Conservation (phyloP, 495 filamentous ascomycete species). For the Aspergillus campestris region DNA sequence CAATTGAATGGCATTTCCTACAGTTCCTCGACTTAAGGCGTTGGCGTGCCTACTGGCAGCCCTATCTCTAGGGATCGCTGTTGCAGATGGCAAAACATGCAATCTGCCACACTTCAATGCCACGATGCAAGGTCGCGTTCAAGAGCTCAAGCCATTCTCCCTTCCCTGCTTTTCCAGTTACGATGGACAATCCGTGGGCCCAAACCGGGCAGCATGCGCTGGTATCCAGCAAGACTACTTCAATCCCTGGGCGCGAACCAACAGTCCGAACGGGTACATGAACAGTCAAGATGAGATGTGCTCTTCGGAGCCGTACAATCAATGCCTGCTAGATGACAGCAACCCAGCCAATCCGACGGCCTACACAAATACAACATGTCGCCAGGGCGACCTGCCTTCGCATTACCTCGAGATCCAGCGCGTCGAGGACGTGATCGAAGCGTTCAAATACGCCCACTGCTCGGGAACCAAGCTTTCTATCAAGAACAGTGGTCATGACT, state of each 20-base stretch:
- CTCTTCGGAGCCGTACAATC: conserved; percentile 23
- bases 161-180: conserved; percentile 23
- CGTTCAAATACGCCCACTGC: conserved; percentile 12
- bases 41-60: no score
- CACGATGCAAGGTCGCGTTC: conserved; percentile 7
- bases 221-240: conserved; percentile 24
- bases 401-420: conserved; percentile 11
- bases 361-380: conserved; percentile 9
- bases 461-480: conserved; percentile 20
- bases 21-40: no score
- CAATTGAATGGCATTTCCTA: no score
- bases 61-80: neutral
- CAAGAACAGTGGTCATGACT: conserved; percentile 52
- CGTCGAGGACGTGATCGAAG: conserved; percentile 9
- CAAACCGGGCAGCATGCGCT: conserved; percentile 19
- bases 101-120: conserved; percentile 5
- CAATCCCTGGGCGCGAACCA: conserved; percentile 18
- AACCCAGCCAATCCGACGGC: conserved; percentile 11
- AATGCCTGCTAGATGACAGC: conserved; percentile 29
- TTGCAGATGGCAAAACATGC: neutral
- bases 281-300: conserved; percentile 33
- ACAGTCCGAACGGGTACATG: conserved; percentile 24
- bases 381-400: conserved; percentile 14
- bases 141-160: conserved; percentile 7
- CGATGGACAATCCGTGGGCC: conserved; percentile 16